Evolutionary conservation across 2,329 filamentous ascomycete species (phyloP), one percentile per base, ranked within the genome.

Genomic region (Beauveria sp.): DNA sequence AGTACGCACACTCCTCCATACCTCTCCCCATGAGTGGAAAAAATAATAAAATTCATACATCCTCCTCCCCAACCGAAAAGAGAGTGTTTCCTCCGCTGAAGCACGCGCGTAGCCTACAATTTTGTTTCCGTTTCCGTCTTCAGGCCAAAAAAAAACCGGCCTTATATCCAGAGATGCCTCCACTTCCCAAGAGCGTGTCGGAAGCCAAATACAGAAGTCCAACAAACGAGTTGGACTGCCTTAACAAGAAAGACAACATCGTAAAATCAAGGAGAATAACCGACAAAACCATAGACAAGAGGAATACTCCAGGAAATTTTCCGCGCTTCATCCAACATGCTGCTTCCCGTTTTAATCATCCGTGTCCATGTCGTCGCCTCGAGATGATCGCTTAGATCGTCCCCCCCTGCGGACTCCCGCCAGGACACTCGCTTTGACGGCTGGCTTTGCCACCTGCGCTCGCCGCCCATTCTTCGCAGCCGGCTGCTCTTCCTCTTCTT

Each of bases 331-430:
- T 56, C 14, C 54, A 7, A 43, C 12, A 9, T 12, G 3, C 28
- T 34, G 10, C 26, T 14, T 16, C 4, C 48, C 7, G 26, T 9
- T 10, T 45, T 46, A 60, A 38, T 71, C 69, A 60, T 76, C 73
- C 42, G 74, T 63, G 9, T 75, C 74, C 74, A 76, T 75, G 20
- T 72, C 71, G 14, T 68, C 68, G 20, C 69, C 68, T 64, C 68
- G 72, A 38, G 68, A 66, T 34, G 64, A 48, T 48, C 65, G 67
- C 68, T 60, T 63, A 68, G 69, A 28, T 65, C 64, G 61, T 65
- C 52, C 56, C 68, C 50, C 60, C 8, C 54, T 67, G 38, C 64
- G 67, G 3, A 61, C 38, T 53, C 65, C 65, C 1, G 68, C 61
- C n/a, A 66, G 46, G 14, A 62, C 66, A 49, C 62, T 70, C 24